phyloP scores from a whole-genome alignment of 345 rosid species.

The Garcia nutans region DNA sequence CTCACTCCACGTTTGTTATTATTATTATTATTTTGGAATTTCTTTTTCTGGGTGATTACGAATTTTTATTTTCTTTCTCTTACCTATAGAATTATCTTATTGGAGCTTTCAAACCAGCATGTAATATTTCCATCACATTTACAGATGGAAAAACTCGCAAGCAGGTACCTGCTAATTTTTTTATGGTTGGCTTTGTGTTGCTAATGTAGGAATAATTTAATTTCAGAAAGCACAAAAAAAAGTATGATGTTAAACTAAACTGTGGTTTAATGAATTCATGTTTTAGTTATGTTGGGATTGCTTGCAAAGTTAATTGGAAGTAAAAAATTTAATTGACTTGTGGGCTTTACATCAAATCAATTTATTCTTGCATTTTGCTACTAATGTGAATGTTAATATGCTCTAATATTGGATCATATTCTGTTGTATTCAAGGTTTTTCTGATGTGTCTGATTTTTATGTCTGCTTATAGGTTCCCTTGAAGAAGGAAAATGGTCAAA shows the following conservation, averaged over 20 bases:
- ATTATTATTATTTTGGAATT: background rate
- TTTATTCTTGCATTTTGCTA: background rate
- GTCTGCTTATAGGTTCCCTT: constrained; percentile 38
- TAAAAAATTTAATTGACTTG: background rate
- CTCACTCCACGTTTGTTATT: background rate
- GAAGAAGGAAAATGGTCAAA: constrained; percentile 58
- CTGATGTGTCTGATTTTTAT: background rate
- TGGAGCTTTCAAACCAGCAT: constrained; percentile 94
- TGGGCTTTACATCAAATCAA: background rate
- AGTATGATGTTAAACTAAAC: no score
- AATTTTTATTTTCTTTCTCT: background rate
- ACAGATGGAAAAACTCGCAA: constrained; percentile 48
- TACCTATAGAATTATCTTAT: constrained; percentile 69
- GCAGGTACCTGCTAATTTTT: constrained; percentile 32
- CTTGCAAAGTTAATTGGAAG: background rate
- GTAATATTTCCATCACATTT: constrained; percentile 40
- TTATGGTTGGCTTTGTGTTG: background rate
- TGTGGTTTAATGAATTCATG: background rate
- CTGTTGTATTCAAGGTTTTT: no score
- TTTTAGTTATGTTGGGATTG: background rate
- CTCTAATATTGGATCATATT: background rate
- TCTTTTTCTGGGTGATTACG: background rate
- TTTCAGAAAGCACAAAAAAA: background rate
- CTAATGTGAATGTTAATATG: background rate
- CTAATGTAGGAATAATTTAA: background rate